Evolutionary conservation across 2,329 filamentous ascomycete species (phyloP).

Genomic region (Madurella fahalii): DNA sequence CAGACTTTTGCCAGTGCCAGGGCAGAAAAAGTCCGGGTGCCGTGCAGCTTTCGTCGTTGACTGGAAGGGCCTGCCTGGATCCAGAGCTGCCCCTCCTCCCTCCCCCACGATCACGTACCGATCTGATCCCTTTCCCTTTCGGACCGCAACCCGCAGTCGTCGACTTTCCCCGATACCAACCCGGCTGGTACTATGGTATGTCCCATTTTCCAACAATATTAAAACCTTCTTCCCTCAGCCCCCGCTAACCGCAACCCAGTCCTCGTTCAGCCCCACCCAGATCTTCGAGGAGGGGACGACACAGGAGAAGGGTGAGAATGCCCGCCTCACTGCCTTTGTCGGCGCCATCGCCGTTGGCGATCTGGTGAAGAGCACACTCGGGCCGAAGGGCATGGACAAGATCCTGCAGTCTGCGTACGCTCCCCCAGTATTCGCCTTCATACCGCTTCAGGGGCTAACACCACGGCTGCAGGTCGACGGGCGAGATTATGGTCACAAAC

Average conservation of each 20-base stretch:
- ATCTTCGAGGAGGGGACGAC: constrained; percentile 97
- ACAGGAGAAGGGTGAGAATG: constrained; percentile 98
- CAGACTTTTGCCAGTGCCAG: constrained; percentile 22
- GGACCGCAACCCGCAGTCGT: constrained; percentile 6
- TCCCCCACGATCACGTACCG: constrained; percentile 18
- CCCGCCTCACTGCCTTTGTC: constrained; percentile 95
- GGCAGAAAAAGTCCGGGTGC: constrained; percentile 24
- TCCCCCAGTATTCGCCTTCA: constrained; percentile 13
- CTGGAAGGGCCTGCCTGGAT: constrained; percentile 16
- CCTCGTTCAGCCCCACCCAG: constrained; percentile 82
- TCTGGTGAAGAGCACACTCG: constrained; percentile 93
- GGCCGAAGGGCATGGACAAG: constrained; percentile 99
- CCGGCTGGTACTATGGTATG: constrained; percentile 20
- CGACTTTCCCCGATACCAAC: constrained; percentile 9
- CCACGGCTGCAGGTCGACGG: constrained; percentile 65
- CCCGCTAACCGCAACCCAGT: constrained; percentile 28
- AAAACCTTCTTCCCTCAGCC: neutral
- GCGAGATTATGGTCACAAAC: constrained; percentile 97
- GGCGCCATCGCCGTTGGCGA: constrained; percentile 97
- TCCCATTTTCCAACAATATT: neutral
- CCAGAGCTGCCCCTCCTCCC: constrained; percentile 24
- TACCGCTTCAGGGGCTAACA: constrained; percentile 14
- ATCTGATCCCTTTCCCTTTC: neutral
- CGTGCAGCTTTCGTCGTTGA: constrained; percentile 15
- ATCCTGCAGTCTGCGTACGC: constrained; percentile 90